Evolutionary conservation across 768 basidiomycete species (phyloP), one percentile per base, ranked within the genome.

Genomic region (Kwoniella bestiolae): DNA sequence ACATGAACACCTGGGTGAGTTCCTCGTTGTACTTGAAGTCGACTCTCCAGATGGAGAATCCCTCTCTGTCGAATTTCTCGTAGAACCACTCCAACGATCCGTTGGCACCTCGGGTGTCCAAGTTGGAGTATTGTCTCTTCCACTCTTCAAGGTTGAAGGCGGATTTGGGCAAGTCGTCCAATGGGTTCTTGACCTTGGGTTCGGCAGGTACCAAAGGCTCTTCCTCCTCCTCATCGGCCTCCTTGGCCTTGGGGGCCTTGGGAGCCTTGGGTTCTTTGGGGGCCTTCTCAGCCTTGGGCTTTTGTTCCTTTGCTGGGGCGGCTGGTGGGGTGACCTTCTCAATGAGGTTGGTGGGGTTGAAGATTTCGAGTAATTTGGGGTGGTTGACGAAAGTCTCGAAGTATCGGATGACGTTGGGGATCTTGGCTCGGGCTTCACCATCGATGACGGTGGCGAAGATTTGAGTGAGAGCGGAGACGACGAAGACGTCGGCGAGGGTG

Each of bases 121-220:
- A 89, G 89, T 97, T 98, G 76, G 94, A 96, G 85, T 98, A 99
- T 47, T 91, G 90, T 49, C 92, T 89, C 82, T 97, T 97, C 93
- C 92, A 96, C 83, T 97, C 93, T 82, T 95, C 79, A 41, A 82
- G 66, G 72, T 79, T 77, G 73, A 79, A 79, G 16, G 72, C 65
- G 9, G 72, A 73, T 63, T 75, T 94, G 72, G 93, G 92, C 44
- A 97, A 87, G 67, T 87, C 85, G 70, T 96, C 95, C 57, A 95
- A 88, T 28, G 95, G 95, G 86, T 96, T 95, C 87, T 94, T 94
- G 63, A 83, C 86, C 81, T 95, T 95, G 71, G 94, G 92, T 82
- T 90, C 92, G 55, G 86, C 87, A 25, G 89, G 88, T 28, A 90
- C 87, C 50, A 85, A 81, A 63, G 84, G 83, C 66, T 89, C 90